Base-by-base conservation (phyloP, 352 stramenopile genomes). In the Phytophthora sp. region DNA sequence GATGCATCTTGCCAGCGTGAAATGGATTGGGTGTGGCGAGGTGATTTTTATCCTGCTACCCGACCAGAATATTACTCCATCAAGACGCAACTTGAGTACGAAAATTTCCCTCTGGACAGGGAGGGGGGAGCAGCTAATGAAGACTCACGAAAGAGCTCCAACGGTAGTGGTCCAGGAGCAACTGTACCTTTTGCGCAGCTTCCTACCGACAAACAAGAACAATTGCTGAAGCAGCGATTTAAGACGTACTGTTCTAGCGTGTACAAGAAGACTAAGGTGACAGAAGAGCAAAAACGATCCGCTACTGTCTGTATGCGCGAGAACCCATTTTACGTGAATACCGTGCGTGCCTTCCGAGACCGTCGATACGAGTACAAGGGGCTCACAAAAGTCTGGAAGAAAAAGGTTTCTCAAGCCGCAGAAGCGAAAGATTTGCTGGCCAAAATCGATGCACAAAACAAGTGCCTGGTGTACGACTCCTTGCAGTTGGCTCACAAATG, bases 401-500 rank as follows among this genome's bases (percentile, higher is more conserved):
- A 84, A 35, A 97, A 97, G 44, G 78, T 89, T 18, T 50, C 67
- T 1, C 50, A 86, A 64, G 82, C 84, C 4, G 94, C 95, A 28
- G 89, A 94, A 31, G 72, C 82, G n/a, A 77, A 95, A 30, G 90
- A 91, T 20, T 59, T 94, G 20, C 67, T 95, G 27, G 77, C 71
- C 17, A 99, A 98, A 57, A 91, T 89, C 39, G 86, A 95, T 41
- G 90, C 90, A 0, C 77, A 87, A 32, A 93, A 91, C 52, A 97
- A 96, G 69, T 90, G 79, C 34, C 76, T 94, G n/a, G 86, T 96
- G 32, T 99, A 99, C 69, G 98, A 99, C 66, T 99, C 96, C 10
- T 80, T 99, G 11, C 98, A 99, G 84, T 87, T 99, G 17, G 98
- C 98, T 5, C 98, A 99, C 83, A 99, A 99, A 78, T 99, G 98